Evolutionary conservation across 2,329 filamentous ascomycete genomes (phyloP), one percentile per base, ranked within the genome.

Genomic region (Didymella keratinophila): DNA sequence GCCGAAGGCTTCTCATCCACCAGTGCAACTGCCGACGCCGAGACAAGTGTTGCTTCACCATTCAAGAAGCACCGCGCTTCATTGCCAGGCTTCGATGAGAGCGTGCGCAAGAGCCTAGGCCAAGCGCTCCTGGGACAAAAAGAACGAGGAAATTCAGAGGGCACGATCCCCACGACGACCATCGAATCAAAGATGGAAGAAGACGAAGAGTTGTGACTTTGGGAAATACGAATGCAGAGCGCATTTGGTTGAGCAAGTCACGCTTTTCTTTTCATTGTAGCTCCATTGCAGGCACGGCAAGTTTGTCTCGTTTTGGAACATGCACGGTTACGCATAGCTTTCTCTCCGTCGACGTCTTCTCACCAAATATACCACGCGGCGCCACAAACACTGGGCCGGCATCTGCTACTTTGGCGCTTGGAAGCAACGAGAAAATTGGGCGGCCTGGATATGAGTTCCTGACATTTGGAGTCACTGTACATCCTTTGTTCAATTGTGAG

Each of bases 41-140:
- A 82, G 20, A 83, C 86, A 32, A 73, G 75, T 4, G 75, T 92
- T 21, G 89, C 87, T 47, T 92, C 89, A 64, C 90, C 90, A 1
- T 83, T 91, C 68, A 93, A 93, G 82, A 92, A 89, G 72, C 88
- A 91, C 57, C 83, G 90, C 34, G 85, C 88, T 1, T 90, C 87
- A 67, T 68, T 86, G 23, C 80, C 82, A 8, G 83, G 80, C 8
- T 75, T 80, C 37, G 77, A 82, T 52, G 79, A 78, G 47, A 78
- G 81, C 30, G 70, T 75, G 8, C 68, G 76, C 51, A 76, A 74
- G 67, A 76, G 73, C 51, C 53, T 77, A 0, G 74, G 70, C 1
- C 75, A 64, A 64, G 74, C 59, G 37, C 72, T 70, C 32, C 64
- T 71, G 64, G 70, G 68, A 1, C 67, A 67, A n/a, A 71, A 76